Conservation (phyloP, 2,329 filamentous ascomycete species). For the Phialocephala sp. region DNA sequence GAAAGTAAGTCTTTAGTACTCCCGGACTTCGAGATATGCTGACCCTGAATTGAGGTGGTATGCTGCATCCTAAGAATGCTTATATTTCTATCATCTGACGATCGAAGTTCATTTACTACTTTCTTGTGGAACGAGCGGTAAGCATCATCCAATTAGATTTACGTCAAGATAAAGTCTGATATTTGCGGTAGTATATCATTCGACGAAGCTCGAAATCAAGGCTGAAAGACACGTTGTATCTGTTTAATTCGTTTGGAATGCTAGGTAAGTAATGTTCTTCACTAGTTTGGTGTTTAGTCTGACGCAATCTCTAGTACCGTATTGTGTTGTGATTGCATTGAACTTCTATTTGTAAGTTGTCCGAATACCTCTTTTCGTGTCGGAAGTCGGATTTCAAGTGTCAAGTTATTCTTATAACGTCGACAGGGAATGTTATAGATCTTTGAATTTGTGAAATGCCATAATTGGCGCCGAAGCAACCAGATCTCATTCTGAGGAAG, state of each 20-base stretch:
- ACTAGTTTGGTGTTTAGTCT: constrained; percentile 17
- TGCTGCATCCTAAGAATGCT: background rate
- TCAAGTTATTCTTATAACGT: background rate
- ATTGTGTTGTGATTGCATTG: constrained; percentile 53
- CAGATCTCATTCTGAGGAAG: no score
- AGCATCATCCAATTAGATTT: background rate
- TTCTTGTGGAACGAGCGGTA: constrained; percentile 68
- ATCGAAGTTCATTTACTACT: constrained; percentile 61
- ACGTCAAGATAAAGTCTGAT: background rate
- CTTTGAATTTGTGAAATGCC: background rate
- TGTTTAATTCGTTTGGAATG: constrained; percentile 67
- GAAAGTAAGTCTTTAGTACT: constrained; percentile 51
- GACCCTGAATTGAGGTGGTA: constrained; percentile 15
- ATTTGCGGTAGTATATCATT: constrained; percentile 51
- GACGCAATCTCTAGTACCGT: constrained; percentile 39
- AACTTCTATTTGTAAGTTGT: constrained; percentile 64
- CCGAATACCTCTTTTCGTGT: background rate
- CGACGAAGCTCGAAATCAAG: constrained; percentile 57
- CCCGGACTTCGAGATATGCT: background rate
- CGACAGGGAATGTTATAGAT: background rate
- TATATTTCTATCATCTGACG: constrained; percentile 12
- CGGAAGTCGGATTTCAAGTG: background rate
- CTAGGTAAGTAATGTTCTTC: constrained; percentile 44
- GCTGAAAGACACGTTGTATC: constrained; percentile 61
- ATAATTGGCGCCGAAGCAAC: background rate